These are phyloP conservation scores for Yamadazyma blattariae DNA, from an alignment of 1,139 yeast species.

Conservation along the genomic window DNA sequence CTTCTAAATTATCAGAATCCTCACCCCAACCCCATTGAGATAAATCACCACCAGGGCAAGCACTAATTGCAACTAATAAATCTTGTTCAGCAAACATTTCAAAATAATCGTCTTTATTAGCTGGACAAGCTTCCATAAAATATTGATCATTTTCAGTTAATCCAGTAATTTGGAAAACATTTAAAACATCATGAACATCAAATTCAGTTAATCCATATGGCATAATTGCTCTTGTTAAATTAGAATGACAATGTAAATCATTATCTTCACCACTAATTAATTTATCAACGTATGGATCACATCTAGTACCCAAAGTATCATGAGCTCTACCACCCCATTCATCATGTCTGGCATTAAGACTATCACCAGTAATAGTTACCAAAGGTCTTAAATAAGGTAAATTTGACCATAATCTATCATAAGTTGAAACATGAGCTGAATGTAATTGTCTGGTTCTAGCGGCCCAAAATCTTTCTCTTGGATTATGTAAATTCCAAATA, in stretches of 20 bases:
- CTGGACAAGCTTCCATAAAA: conserved; percentile 70
- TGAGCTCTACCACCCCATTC: conserved; percentile 68
- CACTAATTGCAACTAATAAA: conserved; percentile 59
- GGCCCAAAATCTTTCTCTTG: conserved; percentile 68
- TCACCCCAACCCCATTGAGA: conserved; percentile 75
- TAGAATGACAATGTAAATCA: conserved; percentile 67
- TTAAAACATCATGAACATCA: conserved; percentile 67
- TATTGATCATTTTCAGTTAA: conserved; percentile 63
- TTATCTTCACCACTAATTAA: conserved; percentile 61
- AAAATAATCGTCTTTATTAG: conserved; percentile 54
- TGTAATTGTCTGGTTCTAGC: conserved; percentile 66
- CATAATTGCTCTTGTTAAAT: conserved; percentile 54
- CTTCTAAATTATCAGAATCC: conserved; percentile 37
- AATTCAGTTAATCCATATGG: conserved; percentile 62
- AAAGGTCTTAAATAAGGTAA: conserved; percentile 63
- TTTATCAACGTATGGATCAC: conserved; percentile 68
- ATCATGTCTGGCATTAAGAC: conserved; percentile 53
- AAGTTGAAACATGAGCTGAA: conserved; percentile 61
- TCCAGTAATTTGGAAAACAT: conserved; percentile 70
- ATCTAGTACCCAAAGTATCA: conserved; percentile 65
- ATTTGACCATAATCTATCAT: conserved; percentile 63
- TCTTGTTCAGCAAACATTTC: conserved; percentile 70
- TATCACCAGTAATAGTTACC: conserved; percentile 61
- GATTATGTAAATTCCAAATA: conserved; percentile 60
- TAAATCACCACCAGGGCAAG: conserved; percentile 72